Percentiles rank a stretch among this genome's conserved stretches.
Conservation (phyloP, 768 basidiomycete genomes). For the Tulasnella sp. region DNA sequence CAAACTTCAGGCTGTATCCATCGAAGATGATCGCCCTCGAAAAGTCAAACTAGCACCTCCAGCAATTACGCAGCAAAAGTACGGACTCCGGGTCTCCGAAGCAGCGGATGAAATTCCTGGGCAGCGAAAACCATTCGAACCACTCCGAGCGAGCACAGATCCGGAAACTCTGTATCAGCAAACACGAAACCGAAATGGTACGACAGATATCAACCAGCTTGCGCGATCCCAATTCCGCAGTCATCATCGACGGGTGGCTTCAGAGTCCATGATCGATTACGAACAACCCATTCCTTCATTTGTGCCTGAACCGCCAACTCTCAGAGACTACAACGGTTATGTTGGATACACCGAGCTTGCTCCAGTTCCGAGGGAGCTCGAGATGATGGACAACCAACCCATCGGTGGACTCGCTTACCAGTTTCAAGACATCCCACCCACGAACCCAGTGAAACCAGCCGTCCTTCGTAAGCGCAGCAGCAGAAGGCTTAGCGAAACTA, state of each 20-base stretch:
- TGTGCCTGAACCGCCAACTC: background rate
- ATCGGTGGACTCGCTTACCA: background rate
- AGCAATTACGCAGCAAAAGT: background rate
- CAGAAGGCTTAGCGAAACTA: background rate
- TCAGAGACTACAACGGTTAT: background rate
- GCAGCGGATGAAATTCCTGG: background rate
- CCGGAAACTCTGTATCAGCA: background rate
- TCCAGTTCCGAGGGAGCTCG: background rate
- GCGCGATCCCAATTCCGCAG: background rate
- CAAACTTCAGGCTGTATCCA: background rate
- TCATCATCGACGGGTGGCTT: background rate
- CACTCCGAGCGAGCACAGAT: background rate
- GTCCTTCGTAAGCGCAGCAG: background rate
- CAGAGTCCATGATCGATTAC: background rate
- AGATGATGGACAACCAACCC: background rate
- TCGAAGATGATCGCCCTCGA: background rate
- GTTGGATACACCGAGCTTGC: background rate
- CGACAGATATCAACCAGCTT: background rate
- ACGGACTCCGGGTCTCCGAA: background rate
- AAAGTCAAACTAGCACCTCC: background rate
- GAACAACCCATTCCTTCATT: background rate
- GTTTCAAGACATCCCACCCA: background rate
- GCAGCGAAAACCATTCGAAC: background rate
- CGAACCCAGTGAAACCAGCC: background rate
- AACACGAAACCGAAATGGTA: background rate